phyloP scores from a whole-genome alignment of 768 basidiomycete genomes.

The Suillus clintonianus region DNA sequence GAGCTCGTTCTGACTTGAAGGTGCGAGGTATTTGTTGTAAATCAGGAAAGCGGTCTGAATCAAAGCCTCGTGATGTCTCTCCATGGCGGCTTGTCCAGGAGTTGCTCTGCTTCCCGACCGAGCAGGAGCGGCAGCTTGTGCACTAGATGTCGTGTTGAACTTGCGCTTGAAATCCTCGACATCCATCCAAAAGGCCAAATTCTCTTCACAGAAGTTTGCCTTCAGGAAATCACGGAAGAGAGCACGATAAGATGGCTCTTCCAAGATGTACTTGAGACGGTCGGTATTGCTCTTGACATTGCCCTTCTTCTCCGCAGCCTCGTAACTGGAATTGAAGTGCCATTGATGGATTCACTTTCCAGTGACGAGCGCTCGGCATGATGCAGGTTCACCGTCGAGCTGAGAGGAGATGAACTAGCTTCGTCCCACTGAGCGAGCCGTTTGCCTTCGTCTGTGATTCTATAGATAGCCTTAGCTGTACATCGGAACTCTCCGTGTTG shows the following conservation, averaged over 20 bases:
- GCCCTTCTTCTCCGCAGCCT: constrained; percentile 55
- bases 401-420: constrained; percentile 54
- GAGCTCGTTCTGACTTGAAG: constrained; percentile 91
- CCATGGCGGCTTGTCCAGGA: constrained; percentile 88
- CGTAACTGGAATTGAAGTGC: constrained; percentile 47
- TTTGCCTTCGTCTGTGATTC: constrained; percentile 89
- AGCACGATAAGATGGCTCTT: constrained; percentile 84
- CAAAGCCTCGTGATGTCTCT: constrained; percentile 92
- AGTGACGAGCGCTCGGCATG: constrained; percentile 61
- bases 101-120: constrained; percentile 49
- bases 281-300: constrained; percentile 90
- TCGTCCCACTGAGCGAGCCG: constrained; percentile 85
- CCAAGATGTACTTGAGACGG: constrained; percentile 87
- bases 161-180: constrained; percentile 96
- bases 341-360: constrained; percentile 38
- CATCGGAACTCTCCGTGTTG: constrained; percentile 96
- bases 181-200: constrained; percentile 95
- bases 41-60: constrained; percentile 94
- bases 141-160: constrained; percentile 94
- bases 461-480: constrained; percentile 94
- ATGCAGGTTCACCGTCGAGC: constrained; percentile 63
- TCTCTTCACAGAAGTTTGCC: constrained; percentile 97
- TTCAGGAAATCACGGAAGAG: constrained; percentile 95
- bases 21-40: constrained; percentile 94
- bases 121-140: constrained; percentile 55